Evolutionary conservation across 306 rosid species (phyloP).

Genomic region (Mimosa bimucronata): DNA sequence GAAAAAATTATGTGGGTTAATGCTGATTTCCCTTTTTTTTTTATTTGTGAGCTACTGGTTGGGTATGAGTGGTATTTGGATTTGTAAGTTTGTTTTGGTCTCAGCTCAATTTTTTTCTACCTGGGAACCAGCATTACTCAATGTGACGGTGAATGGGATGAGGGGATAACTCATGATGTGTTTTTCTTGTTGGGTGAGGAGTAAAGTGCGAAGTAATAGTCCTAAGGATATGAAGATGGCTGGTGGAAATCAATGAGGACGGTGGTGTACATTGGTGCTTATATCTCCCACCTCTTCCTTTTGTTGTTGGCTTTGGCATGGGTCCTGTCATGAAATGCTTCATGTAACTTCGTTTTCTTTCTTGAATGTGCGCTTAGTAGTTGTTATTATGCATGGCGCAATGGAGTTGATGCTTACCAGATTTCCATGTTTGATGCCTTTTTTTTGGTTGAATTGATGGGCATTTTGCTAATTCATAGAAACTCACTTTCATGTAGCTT

Average conservation of each 20-base stretch:
- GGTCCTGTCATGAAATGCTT: background rate
- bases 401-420: background rate
- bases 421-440: background rate
- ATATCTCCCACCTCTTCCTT: background rate
- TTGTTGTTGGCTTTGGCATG: background rate
- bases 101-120: background rate
- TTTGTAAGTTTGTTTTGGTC: background rate
- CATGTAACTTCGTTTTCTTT: background rate
- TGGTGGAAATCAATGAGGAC: background rate
- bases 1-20: background rate
- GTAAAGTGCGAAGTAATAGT: background rate
- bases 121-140: background rate
- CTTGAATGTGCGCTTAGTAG: background rate
- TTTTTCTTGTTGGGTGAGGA: background rate
- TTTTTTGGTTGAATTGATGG: background rate
- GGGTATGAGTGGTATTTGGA: slow-evolving; percentile 10
- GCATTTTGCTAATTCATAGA: slow-evolving; percentile 2
- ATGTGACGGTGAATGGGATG: background rate
- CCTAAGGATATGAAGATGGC: background rate
- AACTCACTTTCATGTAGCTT: background rate
- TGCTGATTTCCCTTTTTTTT: slow-evolving; percentile 1
- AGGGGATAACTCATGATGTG: background rate
- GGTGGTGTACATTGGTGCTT: slow-evolving; percentile 2
- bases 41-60: background rate
- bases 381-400: background rate